Evolutionary conservation across 352 stramenopile species (phyloP), one percentile per base, ranked within the genome.

Genomic region (Phytophthora pinifolia): DNA sequence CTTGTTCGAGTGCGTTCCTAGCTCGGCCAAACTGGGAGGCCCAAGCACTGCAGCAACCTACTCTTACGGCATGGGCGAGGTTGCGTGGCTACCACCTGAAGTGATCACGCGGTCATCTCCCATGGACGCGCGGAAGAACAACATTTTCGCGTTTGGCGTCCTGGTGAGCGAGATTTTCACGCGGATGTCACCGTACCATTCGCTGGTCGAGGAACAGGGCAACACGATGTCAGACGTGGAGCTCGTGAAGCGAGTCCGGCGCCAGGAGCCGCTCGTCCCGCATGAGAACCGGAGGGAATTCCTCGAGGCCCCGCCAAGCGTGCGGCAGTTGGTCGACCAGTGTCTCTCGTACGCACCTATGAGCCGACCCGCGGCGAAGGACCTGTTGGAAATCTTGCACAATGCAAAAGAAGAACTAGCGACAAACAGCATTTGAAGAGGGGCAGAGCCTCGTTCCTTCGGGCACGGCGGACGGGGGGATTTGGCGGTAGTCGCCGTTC

Each of bases 81-180:
- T 86, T 31, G 64, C 65, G 17, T 86, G 74, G 70, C 58, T 79
- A 7, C 62, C 79, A 29, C 79, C 79, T 0, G 79, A 89, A 46
- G 43, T 88, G 33, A 60, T 86, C 41, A 78, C 54, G 35, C 65
- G 72, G 5, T 74, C 66, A 13, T 70, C 61, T 20, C 70, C 59
- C 6, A 74, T 86, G 59, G 70, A 85, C 30, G 59, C 62, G 34
- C 63, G 64, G 15, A 79, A 76, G 18, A 74, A 59, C 38, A 85
- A 89, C 42, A 75, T 86, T 44, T 89, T 80, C 63, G 57, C 79
- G n/a, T 79, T 89, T 18, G 79, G 77, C 17, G 65, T 89, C 14
- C 50, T 89, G 27, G 62, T 86, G 38, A 64, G 70, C 46, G 77
- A 88, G 57, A 71, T 89, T 54, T 72, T 82, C 15, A 78, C 77